These are phyloP conservation scores for Diversispora epigaea DNA, from an alignment of 192 early-diverging fungal genomes.

Conservation along the genomic window DNA sequence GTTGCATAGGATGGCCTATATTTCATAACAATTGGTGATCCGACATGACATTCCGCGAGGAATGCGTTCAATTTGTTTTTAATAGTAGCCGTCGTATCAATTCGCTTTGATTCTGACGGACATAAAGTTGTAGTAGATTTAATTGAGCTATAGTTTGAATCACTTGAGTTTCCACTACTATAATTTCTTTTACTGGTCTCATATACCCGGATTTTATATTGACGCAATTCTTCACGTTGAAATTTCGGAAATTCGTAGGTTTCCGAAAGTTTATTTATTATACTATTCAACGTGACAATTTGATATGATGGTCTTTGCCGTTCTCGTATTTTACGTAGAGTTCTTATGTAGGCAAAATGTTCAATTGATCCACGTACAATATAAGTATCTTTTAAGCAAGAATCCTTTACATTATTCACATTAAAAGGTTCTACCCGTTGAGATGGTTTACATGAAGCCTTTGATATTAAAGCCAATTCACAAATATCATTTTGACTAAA, in stretches of 20 bases:
- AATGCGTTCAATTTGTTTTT: background rate
- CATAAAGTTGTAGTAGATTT: background rate
- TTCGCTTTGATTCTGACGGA: background rate
- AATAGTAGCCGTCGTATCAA: background rate
- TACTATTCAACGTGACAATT: background rate
- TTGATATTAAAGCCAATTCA: no score
- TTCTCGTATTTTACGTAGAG: constrained; percentile 8
- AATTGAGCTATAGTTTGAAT: background rate
- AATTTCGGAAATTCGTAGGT: background rate
- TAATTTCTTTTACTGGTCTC: background rate
- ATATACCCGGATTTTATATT: background rate
- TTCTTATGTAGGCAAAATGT: constrained; percentile 9
- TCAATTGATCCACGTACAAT: background rate
- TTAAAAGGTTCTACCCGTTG: no score
- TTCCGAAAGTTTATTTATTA: background rate
- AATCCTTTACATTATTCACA: no score
- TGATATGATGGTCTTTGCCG: background rate
- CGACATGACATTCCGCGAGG: background rate
- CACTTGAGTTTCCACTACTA: no score
- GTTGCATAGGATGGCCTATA: constrained; percentile 22
- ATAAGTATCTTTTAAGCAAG: background rate
- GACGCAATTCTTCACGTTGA: constrained; percentile 5
- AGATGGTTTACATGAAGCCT: no score
- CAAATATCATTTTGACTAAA: no score
- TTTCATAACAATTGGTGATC: background rate